Conservation (phyloP, 73 alveolate species). For the Paramecium octaurelia region DNA sequence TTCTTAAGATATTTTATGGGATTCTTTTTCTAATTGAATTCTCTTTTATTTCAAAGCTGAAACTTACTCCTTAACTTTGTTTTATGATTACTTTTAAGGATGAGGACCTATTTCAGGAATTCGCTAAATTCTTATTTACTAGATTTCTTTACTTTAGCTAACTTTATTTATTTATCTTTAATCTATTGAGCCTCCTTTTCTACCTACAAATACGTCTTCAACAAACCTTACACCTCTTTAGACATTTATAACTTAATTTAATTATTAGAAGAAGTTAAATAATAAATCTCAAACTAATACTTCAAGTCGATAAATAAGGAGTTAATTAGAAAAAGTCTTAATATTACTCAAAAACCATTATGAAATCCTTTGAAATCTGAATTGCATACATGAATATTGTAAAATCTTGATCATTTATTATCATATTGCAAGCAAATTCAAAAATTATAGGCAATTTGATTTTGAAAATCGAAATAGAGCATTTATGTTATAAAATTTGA, state of each 20-base stretch:
- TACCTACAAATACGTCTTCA: background rate
- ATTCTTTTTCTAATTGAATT: constrained; percentile 2
- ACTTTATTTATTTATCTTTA: background rate
- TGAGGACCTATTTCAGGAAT: constrained; percentile 35
- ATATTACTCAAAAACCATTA: no score
- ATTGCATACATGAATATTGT: background rate
- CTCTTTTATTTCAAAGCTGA: constrained; percentile 20
- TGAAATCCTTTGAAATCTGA: background rate
- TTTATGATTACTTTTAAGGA: background rate
- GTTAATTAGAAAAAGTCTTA: background rate
- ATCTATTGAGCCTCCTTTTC: constrained; percentile 34
- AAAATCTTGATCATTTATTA: background rate
- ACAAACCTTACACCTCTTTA: background rate
- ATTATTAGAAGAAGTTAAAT: background rate
- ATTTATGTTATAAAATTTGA: background rate
- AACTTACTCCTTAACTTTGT: background rate
- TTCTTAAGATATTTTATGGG: background rate
- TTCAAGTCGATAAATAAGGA: background rate
- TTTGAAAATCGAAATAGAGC: no score
- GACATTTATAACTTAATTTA: constrained; percentile 8
- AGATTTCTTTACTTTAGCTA: background rate
- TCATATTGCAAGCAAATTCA: no score
- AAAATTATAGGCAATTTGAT: no score
- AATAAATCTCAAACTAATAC: background rate
- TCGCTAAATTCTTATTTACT: background rate